These are phyloP conservation scores for Pseudocercospora fijiensis DNA, from an alignment of 2,329 filamentous ascomycete genomes.

Conservation along the genomic window DNA sequence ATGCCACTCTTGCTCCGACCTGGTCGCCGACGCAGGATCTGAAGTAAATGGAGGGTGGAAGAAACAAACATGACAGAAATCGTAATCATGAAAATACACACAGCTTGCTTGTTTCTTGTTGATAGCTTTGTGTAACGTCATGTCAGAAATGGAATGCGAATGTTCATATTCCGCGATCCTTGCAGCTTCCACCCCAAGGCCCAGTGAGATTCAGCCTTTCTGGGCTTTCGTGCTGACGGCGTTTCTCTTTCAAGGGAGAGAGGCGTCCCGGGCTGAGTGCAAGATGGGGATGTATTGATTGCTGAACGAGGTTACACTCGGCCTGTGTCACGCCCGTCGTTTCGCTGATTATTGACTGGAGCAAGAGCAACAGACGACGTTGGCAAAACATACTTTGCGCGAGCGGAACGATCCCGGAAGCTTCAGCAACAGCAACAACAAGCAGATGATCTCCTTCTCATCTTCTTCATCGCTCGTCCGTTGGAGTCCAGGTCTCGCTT, in stretches of 20 bases:
- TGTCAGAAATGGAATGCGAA: constrained; percentile 1
- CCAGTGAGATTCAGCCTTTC: background rate
- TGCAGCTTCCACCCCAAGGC: background rate
- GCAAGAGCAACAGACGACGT: background rate
- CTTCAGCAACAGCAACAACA: too few species aligned
- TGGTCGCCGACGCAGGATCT: constrained; percentile 28
- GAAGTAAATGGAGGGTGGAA: constrained; percentile 1
- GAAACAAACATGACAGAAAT: background rate
- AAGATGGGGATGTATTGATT: background rate
- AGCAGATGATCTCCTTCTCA: background rate
- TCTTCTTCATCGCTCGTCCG: background rate
- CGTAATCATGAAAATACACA: background rate
- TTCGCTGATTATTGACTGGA: background rate
- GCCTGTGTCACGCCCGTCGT: background rate
- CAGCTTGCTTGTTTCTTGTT: constrained; percentile 3
- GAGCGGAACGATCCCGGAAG: background rate
- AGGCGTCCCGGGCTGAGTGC: background rate
- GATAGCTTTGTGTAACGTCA: constrained; percentile 10
- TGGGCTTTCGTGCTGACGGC: background rate
- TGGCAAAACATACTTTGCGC: background rate
- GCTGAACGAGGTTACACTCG: background rate
- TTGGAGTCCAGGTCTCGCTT: too few species aligned
- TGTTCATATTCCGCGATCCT: background rate
- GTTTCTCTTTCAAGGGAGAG: background rate
- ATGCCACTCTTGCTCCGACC: constrained; percentile 30